These are phyloP conservation scores for Monilinia laxa DNA, from an alignment of 2,329 filamentous ascomycete genomes.

Conservation along the genomic window DNA sequence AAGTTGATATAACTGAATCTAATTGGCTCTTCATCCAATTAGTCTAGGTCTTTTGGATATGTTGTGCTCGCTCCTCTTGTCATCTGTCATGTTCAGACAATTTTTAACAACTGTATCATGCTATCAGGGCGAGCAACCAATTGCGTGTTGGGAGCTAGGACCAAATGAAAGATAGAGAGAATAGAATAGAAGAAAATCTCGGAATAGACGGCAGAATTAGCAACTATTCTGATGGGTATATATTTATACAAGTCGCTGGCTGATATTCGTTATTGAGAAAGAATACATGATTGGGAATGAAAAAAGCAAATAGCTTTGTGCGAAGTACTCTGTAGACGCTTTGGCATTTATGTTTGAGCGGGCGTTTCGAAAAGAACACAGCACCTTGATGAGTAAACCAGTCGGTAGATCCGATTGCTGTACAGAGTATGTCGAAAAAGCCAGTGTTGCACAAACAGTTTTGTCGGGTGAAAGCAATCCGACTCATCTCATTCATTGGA, in stretches of 20 bases:
- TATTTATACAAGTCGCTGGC: too few relatives aligned
- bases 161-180: neutral
- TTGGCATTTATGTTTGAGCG: slow-evolving; percentile 9
- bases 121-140: neutral
- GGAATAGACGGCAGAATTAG: neutral
- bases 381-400: neutral
- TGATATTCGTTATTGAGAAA: neutral
- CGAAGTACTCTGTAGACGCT: neutral
- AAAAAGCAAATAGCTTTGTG: slow-evolving; percentile 2
- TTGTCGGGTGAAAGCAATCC: neutral
- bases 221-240: neutral
- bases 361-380: neutral
- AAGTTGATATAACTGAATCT: neutral
- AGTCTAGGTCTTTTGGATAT: neutral
- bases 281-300: slow-evolving; percentile 16
- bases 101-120: neutral
- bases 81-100: slow-evolving; percentile 2
- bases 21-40: neutral
- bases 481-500: neutral
- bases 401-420: neutral
- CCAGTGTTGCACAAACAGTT: slow-evolving; percentile 4
- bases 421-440: neutral
- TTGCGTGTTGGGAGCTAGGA: neutral
- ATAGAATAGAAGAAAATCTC: neutral
- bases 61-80: slow-evolving; percentile 9